These are phyloP conservation scores for Aspergillus hortae DNA, from an alignment of 2,329 filamentous ascomycete species.

Conservation along the genomic window DNA sequence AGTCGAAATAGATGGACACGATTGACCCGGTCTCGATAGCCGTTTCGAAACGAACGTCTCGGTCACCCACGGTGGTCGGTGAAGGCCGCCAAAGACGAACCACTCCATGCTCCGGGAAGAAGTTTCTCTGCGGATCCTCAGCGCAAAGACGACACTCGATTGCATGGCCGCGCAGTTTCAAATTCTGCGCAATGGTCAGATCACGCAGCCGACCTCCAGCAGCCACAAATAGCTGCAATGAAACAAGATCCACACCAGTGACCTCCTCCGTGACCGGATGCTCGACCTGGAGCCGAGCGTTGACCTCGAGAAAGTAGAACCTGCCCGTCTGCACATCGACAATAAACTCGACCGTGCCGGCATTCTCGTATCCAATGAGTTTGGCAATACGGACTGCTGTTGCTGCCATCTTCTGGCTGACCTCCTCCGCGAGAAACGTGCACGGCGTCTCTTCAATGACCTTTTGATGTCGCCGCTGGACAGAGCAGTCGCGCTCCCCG, in stretches of 20 bases:
- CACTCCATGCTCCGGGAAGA: conserved; percentile 36
- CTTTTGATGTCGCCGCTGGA: conserved; percentile 52
- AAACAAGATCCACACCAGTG: conserved; percentile 39
- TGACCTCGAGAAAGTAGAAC: conserved; percentile 50
- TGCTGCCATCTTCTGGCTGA: conserved; percentile 33
- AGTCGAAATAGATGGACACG: conserved; percentile 47
- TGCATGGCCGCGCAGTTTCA: conserved; percentile 36
- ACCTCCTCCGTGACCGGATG: conserved; percentile 44
- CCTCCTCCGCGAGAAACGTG: conserved; percentile 27
- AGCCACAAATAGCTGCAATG: conserved; percentile 35
- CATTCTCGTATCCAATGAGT: conserved; percentile 39
- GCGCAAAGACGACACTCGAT: conserved; percentile 47
- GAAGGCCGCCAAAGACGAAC: conserved; percentile 33
- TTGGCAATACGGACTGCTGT: conserved; percentile 37
- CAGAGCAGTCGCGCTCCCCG: conserved; percentile 50
- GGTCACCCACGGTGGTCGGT: neutral
- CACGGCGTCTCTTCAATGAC: conserved; percentile 49
- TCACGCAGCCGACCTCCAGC: conserved; percentile 26
- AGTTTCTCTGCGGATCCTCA: conserved; percentile 39
- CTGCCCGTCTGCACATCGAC: conserved; percentile 35
- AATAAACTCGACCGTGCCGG: conserved; percentile 48
- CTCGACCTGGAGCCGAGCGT: conserved; percentile 50
- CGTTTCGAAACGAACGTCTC: conserved; percentile 42
- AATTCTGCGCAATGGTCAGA: conserved; percentile 11
- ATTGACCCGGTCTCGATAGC: conserved; percentile 34